Base-by-base conservation (phyloP, 768 basidiomycete genomes). In the Termitomyces bulborhizus region DNA sequence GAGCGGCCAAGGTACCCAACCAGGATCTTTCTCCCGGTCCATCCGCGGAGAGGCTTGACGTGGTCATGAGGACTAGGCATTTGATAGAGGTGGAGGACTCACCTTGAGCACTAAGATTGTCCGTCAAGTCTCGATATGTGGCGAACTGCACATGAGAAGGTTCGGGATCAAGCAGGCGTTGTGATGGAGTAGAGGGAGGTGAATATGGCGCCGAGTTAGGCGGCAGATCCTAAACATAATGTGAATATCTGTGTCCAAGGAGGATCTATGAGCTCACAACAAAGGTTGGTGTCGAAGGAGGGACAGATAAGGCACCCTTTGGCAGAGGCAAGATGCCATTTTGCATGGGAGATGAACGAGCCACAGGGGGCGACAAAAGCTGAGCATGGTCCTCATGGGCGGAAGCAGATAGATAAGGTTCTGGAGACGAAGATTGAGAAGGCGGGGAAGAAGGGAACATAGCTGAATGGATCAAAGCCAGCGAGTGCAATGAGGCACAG, bases 1-100 rank as follows among this genome's bases (percentile, higher is more conserved):
- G 4, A 82, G 71, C 0, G 80, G 76, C 8, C 71, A 56, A 3
- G 80, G 80, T 12, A 72, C 66, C 77, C 76, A 79, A 8, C 51
- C 60, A 44, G 57, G 4, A 3, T 47, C 58, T 46, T 39, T 37
- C 6, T 21, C 24, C 2, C 24, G 24, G 21, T 18, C 5, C 49
- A 27, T 8, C 6, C 3, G 9, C 2, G 48, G 49, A 5, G 26
- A 50, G 26, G 1, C 49, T 50, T 26, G 37, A 6, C 12, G 24
- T 15, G 9, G 12, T 2, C 13, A 40, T 50, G 37, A 50, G 49
- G 47, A 26, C 48, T 47, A 26, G 4, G n/a, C 31, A 43, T 31
- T 43, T 52, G 29, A 44, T 9, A 24, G 8, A 42, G 39, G 15
- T 6, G 37, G 7, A 36, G 16, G 6, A 39, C 16, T 13, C 11